Conservation (phyloP, 768 basidiomycete species). For the Hypsizygus marmoreus region DNA sequence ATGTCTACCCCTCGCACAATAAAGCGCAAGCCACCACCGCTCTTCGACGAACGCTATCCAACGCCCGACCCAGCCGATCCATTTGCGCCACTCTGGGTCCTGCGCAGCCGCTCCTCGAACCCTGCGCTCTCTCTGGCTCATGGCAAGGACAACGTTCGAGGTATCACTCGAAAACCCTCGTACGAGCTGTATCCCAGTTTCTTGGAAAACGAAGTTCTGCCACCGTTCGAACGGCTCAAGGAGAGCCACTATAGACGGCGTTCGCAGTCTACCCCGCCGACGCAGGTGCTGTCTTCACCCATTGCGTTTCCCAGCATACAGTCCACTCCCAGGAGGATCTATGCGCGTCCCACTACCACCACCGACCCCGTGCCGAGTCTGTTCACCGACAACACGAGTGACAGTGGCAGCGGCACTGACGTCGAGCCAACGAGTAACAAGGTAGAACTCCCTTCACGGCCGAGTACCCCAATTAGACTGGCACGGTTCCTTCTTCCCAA, state of each 20-base stretch:
- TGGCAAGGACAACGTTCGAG: constrained; percentile 15
- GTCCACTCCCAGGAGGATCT: not conserved
- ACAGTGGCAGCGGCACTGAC: constrained; percentile 19
- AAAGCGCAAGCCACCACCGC: constrained; percentile 61
- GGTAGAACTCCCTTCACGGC: not conserved
- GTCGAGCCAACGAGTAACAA: too few relatives aligned
- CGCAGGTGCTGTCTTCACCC: constrained; percentile 1
- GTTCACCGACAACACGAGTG: constrained; percentile 7
- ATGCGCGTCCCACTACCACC: constrained; percentile 5
- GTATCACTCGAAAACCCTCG: constrained; percentile 9
- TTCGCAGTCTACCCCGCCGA: constrained; percentile 20
- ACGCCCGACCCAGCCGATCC: constrained; percentile 69
- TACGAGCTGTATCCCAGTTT: constrained; percentile 14
- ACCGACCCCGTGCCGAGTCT: constrained; percentile 12
- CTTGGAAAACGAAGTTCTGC: constrained; percentile 1
- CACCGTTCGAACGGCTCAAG: not conserved
- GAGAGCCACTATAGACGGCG: constrained; percentile 20
- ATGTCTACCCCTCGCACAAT: constrained; percentile 24
- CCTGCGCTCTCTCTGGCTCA: constrained; percentile 29
- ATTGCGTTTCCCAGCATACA: constrained; percentile 4
- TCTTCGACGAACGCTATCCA: constrained; percentile 57
- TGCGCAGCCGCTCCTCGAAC: constrained; percentile 60
- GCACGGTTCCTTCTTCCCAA: constrained; percentile 6
- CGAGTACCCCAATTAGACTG: constrained; percentile 5
- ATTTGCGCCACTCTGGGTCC: constrained; percentile 66